These are phyloP conservation scores for Verticillium isaacii DNA, from an alignment of 2,329 filamentous ascomycete species.

Conservation along the genomic window DNA sequence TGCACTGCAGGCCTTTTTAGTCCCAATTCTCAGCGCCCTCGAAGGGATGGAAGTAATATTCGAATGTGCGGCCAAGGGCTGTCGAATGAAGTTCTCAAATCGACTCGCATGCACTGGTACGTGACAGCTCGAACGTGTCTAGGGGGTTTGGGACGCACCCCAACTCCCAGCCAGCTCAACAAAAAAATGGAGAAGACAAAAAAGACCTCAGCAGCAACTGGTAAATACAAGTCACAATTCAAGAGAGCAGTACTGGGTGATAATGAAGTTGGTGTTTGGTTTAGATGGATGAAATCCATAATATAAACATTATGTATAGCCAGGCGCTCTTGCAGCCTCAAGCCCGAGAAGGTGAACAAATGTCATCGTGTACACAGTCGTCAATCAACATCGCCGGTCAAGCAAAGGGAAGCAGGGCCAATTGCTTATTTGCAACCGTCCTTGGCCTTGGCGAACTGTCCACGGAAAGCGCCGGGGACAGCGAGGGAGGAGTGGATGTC, in stretches of 20 bases:
- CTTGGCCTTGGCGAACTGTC: slow-evolving; percentile 32
- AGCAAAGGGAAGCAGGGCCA: not conserved
- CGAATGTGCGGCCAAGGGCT: too few relatives aligned
- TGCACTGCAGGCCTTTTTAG: too few relatives aligned
- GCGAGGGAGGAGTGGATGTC: slow-evolving; percentile 46
- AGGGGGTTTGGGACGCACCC: too few relatives aligned
- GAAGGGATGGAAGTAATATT: too few relatives aligned
- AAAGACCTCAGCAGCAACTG: too few relatives aligned
- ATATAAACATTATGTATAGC: not conserved
- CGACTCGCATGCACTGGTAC: too few relatives aligned
- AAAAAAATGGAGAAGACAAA: too few relatives aligned
- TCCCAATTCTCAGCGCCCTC: too few relatives aligned
- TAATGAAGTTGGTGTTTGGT: not conserved
- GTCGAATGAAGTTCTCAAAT: too few relatives aligned
- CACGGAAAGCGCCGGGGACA: slow-evolving; percentile 45
- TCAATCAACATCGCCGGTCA: not conserved
- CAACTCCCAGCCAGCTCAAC: too few relatives aligned
- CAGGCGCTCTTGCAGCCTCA: not conserved
- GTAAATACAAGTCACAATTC: not conserved
- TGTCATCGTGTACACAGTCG: not conserved
- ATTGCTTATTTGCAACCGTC: slow-evolving; percentile 4
- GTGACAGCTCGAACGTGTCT: too few relatives aligned
- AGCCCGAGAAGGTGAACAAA: not conserved
- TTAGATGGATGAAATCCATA: not conserved
- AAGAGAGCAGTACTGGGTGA: not conserved